A percentile compares a stretch with the other conserved stretches of the same genome.
phyloP scores from a whole-genome alignment of 2,329 filamentous ascomycete species.

The Teratosphaeria nubilosa region DNA sequence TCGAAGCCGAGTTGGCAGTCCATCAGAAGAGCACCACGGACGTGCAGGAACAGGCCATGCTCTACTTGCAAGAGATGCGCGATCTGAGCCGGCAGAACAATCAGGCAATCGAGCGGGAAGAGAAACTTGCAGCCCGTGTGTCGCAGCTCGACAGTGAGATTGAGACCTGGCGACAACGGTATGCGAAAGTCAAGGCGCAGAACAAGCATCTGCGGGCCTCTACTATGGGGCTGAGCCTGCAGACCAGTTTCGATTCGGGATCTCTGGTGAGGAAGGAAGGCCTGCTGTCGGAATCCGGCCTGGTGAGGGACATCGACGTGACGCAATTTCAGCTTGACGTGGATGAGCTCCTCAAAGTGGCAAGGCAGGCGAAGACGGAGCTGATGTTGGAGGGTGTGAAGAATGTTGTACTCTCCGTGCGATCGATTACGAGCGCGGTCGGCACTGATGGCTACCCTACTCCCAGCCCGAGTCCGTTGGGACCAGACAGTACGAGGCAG shows the following conservation, averaged over 20 bases:
- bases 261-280: constrained; percentile 55
- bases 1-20: constrained; percentile 57
- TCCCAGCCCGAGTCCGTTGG: constrained; percentile 19
- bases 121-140: constrained; percentile 65
- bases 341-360: constrained; percentile 74
- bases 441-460: constrained; percentile 30
- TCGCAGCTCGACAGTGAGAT: constrained; percentile 71
- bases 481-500: constrained; percentile 11
- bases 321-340: constrained; percentile 92
- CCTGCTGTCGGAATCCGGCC: constrained; percentile 50
- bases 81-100: constrained; percentile 70
- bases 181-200: constrained; percentile 80
- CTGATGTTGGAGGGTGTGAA: constrained; percentile 80
- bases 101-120: constrained; percentile 70
- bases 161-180: constrained; percentile 81
- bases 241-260: constrained; percentile 46
- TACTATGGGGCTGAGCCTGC: constrained; percentile 62
- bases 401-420: constrained; percentile 68
- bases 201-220: constrained; percentile 70
- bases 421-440: constrained; percentile 75
- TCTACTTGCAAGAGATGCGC: constrained; percentile 83
- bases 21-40: constrained; percentile 80
- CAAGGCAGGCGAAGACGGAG: constrained; percentile 62
- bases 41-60: constrained; percentile 71
- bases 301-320: constrained; percentile 84